Evolutionary conservation across 192 early-diverging fungal species (phyloP).

Genomic region (Backusella liffmaniae): DNA sequence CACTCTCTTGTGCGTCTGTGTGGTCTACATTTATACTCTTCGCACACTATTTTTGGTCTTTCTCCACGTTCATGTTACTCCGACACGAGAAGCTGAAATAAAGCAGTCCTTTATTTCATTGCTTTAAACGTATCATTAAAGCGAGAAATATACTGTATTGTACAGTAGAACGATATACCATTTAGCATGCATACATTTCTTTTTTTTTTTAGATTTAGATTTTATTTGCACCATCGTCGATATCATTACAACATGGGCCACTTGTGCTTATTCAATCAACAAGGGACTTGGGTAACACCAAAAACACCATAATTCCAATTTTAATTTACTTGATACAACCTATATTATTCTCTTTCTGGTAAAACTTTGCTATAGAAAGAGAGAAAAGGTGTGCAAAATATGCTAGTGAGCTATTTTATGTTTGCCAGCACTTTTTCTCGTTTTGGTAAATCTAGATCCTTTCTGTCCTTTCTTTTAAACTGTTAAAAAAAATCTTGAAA

Average conservation of each 20-base stretch:
- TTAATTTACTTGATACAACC: not conserved
- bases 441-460: not conserved
- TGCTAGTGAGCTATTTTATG: too few relatives aligned
- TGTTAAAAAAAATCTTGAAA: not conserved
- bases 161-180: too few relatives aligned
- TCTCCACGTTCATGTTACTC: constrained; percentile 2
- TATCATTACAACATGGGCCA: not conserved
- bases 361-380: too few relatives aligned
- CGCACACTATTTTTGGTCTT: not conserved
- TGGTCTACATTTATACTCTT: not conserved
- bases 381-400: too few relatives aligned
- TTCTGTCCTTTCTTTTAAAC: not conserved
- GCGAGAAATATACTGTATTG: not conserved
- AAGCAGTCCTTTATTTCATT: not conserved
- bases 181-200: too few relatives aligned
- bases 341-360: not conserved
- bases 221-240: not conserved
- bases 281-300: not conserved
- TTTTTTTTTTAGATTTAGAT: too few relatives aligned
- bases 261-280: not conserved
- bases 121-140: not conserved
- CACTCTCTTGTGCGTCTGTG: too few relatives aligned
- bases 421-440: not conserved
- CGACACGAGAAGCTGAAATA: not conserved
- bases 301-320: not conserved